Evolutionary conservation across 805 yeast species (phyloP), one percentile per base, ranked within the genome.

Genomic region (Candida corydali): DNA sequence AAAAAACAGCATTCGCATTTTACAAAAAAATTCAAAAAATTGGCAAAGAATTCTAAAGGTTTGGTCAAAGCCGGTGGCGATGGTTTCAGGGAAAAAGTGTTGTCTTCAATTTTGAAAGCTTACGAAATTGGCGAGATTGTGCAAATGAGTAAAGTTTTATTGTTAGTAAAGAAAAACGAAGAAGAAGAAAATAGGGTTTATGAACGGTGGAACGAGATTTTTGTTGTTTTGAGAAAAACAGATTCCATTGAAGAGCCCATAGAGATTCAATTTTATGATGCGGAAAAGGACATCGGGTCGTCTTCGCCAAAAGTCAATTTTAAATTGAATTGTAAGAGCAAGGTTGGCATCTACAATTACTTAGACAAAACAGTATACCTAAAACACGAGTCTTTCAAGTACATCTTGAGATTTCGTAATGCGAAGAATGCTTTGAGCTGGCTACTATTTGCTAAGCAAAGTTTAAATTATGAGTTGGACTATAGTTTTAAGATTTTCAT

Each of bases 131-230:
- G 94, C 3, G 82, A 81, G 36, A 70, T 86, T 10, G 62, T 88
- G 3, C 73, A 77, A 40, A 59, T 74, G 43, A 89, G 83, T 40
- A 78, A 73, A 49, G 78, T 85, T 77, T 61, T 89, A 14, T 86
- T 86, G 0, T 61, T 79, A 60, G 71, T 79, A 12, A 80, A 78
- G 49, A 51, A 49, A 22, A 52, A 58, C 8, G 79, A 76, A 39
- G 61, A 70, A 1, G 64, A 68, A 17, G 76, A 76, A 27, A 67
- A 85, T 0, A 59, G 82, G 36, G 70, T 84, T 1, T 42, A 69
- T 8, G 89, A 85, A 39, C 61, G 87, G 32, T 87, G 96, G 93
- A 76, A 72, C 42, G 96, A 89, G 52, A 86, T 79, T 51, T 62
- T 78, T 18, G 82, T 84, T 2, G 86, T 84, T 2, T 80, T 82